Evolutionary conservation across 108 stramenopile species (phyloP).

Genomic region (Nitzschia putrida): DNA sequence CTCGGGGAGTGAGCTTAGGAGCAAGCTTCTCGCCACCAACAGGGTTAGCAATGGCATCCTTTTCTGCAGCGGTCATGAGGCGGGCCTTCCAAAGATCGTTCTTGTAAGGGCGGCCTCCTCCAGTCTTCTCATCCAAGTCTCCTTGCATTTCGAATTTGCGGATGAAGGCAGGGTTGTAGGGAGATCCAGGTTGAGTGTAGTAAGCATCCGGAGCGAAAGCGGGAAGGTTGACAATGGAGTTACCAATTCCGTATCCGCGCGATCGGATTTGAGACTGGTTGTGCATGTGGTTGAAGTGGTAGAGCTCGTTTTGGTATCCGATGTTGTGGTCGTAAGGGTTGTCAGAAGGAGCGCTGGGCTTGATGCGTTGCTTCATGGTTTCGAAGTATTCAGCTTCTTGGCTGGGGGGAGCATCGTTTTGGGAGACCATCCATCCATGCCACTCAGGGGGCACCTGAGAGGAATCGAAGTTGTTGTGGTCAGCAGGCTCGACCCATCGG

Average conservation of each 20-base stretch:
- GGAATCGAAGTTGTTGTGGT: slow-evolving; percentile 90
- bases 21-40: slow-evolving; percentile 12
- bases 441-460: slow-evolving; percentile 89
- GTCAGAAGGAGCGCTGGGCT: slow-evolving; percentile 67
- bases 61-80: slow-evolving; percentile 77
- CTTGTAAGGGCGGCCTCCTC: slow-evolving; percentile 85
- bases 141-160: slow-evolving; percentile 68
- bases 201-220: slow-evolving; percentile 75
- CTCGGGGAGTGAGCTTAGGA: slow-evolving; percentile 33
- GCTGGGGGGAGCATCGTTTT: slow-evolving; percentile 81
- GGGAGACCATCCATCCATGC: slow-evolving; percentile 94
- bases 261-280: slow-evolving; percentile 83
- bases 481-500: slow-evolving; percentile 94
- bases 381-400: slow-evolving; percentile 58
- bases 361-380: slow-evolving; percentile 35
- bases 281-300: slow-evolving; percentile 82
- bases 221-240: slow-evolving; percentile 79
- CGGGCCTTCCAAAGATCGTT: slow-evolving; percentile 86
- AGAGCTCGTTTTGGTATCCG: slow-evolving; percentile 74
- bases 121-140: slow-evolving; percentile 76
- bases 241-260: slow-evolving; percentile 87
- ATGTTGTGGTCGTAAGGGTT: slow-evolving; percentile 70
- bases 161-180: slow-evolving; percentile 80
- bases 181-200: slow-evolving; percentile 94
- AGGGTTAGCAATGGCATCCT: slow-evolving; percentile 43